phyloP scores from a whole-genome alignment of 2,329 filamentous ascomycete species.

The Aspergillaceae sp. region DNA sequence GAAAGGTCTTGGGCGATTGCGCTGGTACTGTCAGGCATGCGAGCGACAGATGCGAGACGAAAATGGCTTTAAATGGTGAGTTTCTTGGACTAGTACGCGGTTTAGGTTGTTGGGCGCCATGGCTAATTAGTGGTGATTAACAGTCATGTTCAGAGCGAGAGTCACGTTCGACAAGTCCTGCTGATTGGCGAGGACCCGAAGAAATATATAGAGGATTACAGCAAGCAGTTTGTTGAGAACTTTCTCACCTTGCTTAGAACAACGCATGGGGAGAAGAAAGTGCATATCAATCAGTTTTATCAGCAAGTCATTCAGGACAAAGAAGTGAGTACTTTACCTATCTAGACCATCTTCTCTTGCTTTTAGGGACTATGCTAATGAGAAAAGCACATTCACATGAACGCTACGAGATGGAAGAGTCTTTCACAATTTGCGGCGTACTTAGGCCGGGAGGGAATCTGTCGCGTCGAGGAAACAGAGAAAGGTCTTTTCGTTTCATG shows the following conservation, averaged over 20 bases:
- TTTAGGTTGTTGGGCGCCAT: too few species aligned
- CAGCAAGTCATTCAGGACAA: conserved; percentile 86
- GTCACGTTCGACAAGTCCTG: conserved; percentile 82
- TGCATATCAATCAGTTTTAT: conserved; percentile 89
- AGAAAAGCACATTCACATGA: conserved; percentile 72
- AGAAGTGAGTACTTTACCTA: conserved; percentile 33
- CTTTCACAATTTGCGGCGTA: conserved; percentile 86
- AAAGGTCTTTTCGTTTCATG: conserved; percentile 78
- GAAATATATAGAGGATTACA: conserved; percentile 75
- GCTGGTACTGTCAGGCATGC: conserved; percentile 88
- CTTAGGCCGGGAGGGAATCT: conserved; percentile 77
- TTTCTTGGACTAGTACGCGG: not conserved
- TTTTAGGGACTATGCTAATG: not conserved
- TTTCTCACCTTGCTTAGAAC: conserved; percentile 71
- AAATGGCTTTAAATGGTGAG: conserved; percentile 69
- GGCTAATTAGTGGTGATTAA: not conserved
- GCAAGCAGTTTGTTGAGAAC: conserved; percentile 69
- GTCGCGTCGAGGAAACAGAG: conserved; percentile 78
- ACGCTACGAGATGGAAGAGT: conserved; percentile 78
- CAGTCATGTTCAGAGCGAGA: conserved; percentile 72
- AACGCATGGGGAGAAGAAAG: conserved; percentile 79
- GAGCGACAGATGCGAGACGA: conserved; percentile 70
- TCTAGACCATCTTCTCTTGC: not conserved
- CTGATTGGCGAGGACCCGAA: conserved; percentile 79
- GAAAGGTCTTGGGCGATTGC: conserved; percentile 59